A percentile compares a stretch with the other conserved stretches of the same genome.
Conservation (phyloP, 2,329 filamentous ascomycete species). For the Dactylella cylindrospora region DNA sequence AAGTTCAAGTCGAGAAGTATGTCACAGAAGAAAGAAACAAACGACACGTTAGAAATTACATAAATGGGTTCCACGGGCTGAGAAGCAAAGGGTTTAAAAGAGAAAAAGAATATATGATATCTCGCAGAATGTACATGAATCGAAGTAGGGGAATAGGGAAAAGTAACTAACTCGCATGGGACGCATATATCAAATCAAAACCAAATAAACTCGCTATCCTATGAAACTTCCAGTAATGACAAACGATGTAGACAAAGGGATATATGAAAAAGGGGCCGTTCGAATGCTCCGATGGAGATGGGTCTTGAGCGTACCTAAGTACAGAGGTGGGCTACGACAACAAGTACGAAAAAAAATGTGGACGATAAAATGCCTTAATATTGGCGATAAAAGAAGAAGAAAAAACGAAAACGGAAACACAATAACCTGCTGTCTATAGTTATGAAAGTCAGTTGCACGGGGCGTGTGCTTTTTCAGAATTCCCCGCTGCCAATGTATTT, state of each 20-base stretch:
- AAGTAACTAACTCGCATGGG: slow-evolving; percentile 16
- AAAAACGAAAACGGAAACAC: slow-evolving; percentile 2
- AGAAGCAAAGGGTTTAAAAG: background rate
- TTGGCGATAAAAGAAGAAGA: slow-evolving; percentile 1
- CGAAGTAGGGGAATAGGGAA: background rate
- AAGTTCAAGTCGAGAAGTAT: too few relatives aligned
- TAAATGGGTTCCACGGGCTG: too few relatives aligned
- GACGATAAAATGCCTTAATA: slow-evolving; percentile 13
- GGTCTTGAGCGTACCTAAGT: too few relatives aligned
- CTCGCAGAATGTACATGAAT: slow-evolving; percentile 36
- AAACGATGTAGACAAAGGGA: slow-evolving; percentile 3
- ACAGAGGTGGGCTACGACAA: background rate
- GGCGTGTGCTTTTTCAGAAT: background rate
- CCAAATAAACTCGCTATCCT: slow-evolving; percentile 30
- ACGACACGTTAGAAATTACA: too few relatives aligned
- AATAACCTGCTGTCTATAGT: slow-evolving; percentile 9
- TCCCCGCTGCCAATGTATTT: slow-evolving; percentile 4
- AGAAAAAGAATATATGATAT: slow-evolving; percentile 11
- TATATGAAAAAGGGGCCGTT: too few relatives aligned
- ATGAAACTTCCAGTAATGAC: slow-evolving; percentile 16
- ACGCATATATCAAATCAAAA: slow-evolving; percentile 10
- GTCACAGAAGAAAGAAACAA: too few relatives aligned
- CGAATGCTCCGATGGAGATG: too few relatives aligned
- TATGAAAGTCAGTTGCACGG: background rate
- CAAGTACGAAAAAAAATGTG: background rate